phyloP scores from a whole-genome alignment of 495 filamentous ascomycete genomes.

The Penicillium paxilli region DNA sequence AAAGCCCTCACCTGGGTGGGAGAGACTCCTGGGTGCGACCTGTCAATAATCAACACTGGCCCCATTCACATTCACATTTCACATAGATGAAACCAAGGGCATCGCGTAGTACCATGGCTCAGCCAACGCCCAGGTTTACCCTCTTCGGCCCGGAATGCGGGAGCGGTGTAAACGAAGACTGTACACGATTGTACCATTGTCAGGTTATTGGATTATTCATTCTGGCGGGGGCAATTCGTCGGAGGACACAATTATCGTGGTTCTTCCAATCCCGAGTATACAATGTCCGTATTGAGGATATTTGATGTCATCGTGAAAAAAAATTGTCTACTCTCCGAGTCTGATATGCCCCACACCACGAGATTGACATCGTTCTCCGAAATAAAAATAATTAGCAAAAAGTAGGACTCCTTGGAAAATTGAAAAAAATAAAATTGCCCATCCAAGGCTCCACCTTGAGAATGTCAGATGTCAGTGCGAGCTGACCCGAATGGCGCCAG shows the following conservation, averaged over 20 bases:
- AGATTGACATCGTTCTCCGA: background rate
- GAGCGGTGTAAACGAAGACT: slow-evolving; percentile 20
- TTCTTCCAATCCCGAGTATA: background rate
- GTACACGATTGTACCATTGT: too few relatives aligned
- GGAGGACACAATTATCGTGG: too few relatives aligned
- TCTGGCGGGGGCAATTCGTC: too few relatives aligned
- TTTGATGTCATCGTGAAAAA: slow-evolving; percentile 10
- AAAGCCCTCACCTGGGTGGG: too few relatives aligned
- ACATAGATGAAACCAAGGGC: slow-evolving; percentile 19
- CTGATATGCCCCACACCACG: background rate
- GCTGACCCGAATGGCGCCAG: slow-evolving; percentile 20
- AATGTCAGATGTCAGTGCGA: slow-evolving; percentile 38
- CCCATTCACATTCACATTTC: too few relatives aligned
- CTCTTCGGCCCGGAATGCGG: slow-evolving; percentile 15
- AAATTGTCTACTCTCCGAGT: background rate
- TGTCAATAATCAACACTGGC: background rate
- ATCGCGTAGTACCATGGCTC: slow-evolving; percentile 25
- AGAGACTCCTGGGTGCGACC: slow-evolving; percentile 1
- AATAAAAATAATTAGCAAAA: background rate
- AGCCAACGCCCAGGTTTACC: background rate
- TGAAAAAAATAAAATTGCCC: background rate
- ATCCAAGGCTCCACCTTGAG: slow-evolving; percentile 6
- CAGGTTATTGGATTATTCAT: too few relatives aligned
- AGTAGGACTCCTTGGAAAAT: background rate
- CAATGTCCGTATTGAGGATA: background rate